Base-by-base conservation (phyloP, 1,284 basidiomycete genomes). In the Fereydounia khargensis region DNA sequence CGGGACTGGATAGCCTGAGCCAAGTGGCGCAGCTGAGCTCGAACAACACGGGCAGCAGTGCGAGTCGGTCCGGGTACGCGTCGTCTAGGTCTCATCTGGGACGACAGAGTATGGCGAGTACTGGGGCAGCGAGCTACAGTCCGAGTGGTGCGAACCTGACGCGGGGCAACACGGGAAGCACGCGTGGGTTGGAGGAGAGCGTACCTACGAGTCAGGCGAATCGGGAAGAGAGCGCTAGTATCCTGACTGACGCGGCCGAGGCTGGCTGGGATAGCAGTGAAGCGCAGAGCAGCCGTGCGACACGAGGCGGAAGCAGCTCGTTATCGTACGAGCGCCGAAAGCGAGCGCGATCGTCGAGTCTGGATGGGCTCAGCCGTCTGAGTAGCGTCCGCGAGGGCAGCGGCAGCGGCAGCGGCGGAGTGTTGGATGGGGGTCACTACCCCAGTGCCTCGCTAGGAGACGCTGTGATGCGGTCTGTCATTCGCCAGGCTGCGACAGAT, bases 91-190 rank as follows among this genome's bases (percentile, higher is more conserved):
- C 8, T 6, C 14, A 11, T 42, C 47, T 21, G 50, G 51, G 11
- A 16, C 28, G n/a, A 60, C 18, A 46, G 18, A 52, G 55, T 19
- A 47, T 43, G 13, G 60, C 42, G 3, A 65, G 57, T 24, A 65
- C 55, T 3, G 61, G 64, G 4, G 64, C 64, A 7, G 64, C 64
- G 6, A 64, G 61, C 47, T 66, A 65, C 38, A 61, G 46, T 32
- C 61, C 64, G 1, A 54, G 47, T 28, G 55, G 46, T 8, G 24
- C 28, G 14, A 23, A 50, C 21, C 46, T 65, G 9, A 54, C 42
- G 11, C 35, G 63, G 21, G 60, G 41, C 35, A 59, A 53, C 27
- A 65, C 57, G 1, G 28, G 46, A 7, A 62, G 62, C 38, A 62
- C 62, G 16, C 46, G 62, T 17, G 58, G 52, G 11, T 18, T 30